Conservation (phyloP, 179 eudicot genomes). For the Drosera spatulata region DNA sequence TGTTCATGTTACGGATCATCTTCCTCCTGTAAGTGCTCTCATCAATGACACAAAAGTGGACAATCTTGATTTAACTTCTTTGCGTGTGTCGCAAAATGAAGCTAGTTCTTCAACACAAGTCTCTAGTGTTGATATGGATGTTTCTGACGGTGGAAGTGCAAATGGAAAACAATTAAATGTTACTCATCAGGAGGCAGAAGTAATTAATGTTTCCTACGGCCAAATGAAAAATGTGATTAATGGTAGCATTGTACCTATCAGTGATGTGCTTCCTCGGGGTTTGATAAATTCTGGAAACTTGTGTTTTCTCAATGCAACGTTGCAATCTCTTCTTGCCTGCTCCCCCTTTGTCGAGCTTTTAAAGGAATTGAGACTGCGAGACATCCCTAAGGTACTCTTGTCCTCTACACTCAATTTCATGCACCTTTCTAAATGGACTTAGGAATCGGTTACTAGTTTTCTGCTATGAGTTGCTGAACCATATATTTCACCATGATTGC, state of each 20-base stretch:
- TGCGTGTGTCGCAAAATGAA: conserved; percentile 20
- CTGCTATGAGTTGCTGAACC: too few species aligned
- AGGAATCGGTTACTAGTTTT: too few species aligned
- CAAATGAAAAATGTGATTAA: conserved; percentile 18
- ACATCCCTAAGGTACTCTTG: conserved; percentile 50
- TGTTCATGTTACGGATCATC: conserved; percentile 13
- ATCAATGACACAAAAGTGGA: conserved; percentile 20
- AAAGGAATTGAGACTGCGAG: conserved; percentile 49
- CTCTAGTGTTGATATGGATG: conserved; percentile 5
- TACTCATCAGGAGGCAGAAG: conserved; percentile 12
- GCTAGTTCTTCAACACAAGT: conserved; percentile 12
- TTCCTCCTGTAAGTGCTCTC: conserved; percentile 21
- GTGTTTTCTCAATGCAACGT: conserved; percentile 88
- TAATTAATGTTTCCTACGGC: conserved; percentile 16
- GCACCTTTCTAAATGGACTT: background rate
- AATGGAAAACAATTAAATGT: conserved; percentile 24
- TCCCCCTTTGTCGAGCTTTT: conserved; percentile 76
- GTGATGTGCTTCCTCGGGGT: conserved; percentile 65
- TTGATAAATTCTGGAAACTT: conserved; percentile 82
- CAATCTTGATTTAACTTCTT: conserved; percentile 20
- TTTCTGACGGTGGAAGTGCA: conserved; percentile 10
- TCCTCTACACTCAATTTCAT: background rate
- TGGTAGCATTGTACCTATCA: conserved; percentile 24
- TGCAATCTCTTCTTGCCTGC: conserved; percentile 87
- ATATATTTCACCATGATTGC: too few species aligned